phyloP scores from a whole-genome alignment of 306 rosid genomes.

The Cicer arietinum region DNA sequence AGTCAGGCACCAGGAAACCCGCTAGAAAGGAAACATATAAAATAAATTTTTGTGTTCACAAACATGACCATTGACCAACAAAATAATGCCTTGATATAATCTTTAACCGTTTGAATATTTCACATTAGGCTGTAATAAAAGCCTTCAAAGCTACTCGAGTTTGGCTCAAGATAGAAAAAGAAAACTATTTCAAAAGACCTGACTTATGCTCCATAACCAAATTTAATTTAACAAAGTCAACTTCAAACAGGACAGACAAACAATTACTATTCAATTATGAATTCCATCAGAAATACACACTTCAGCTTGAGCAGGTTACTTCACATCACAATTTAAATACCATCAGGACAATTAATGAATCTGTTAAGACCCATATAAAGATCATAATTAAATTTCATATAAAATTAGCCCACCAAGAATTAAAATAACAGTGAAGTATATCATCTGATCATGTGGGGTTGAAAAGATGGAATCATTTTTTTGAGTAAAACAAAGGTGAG shows the following conservation, averaged over 20 bases:
- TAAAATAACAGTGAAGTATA: neutral
- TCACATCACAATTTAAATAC: neutral
- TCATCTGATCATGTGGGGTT: neutral
- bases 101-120: slow-evolving; percentile 29
- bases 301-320: slow-evolving; percentile 13
- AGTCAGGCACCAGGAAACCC: slow-evolving; percentile 34
- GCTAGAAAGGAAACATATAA: neutral
- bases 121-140: neutral
- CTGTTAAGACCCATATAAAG: slow-evolving; percentile 5
- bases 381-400: neutral
- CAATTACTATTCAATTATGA: slow-evolving; percentile 16
- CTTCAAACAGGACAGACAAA: neutral
- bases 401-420: slow-evolving; percentile 25
- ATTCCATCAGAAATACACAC: neutral
- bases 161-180: slow-evolving; percentile 9
- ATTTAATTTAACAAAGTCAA: slow-evolving; percentile 1
- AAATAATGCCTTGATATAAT: slow-evolving; percentile 15
- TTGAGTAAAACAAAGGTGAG: neutral
- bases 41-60: neutral
- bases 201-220: slow-evolving; percentile 21
- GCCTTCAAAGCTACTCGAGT: slow-evolving; percentile 10
- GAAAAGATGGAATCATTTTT: slow-evolving; percentile 14
- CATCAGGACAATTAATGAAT: neutral
- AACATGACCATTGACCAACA: neutral
- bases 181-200: slow-evolving; percentile 20